Conservation (phyloP, 164 flowering plant species). For the Vitis rupestris region DNA sequence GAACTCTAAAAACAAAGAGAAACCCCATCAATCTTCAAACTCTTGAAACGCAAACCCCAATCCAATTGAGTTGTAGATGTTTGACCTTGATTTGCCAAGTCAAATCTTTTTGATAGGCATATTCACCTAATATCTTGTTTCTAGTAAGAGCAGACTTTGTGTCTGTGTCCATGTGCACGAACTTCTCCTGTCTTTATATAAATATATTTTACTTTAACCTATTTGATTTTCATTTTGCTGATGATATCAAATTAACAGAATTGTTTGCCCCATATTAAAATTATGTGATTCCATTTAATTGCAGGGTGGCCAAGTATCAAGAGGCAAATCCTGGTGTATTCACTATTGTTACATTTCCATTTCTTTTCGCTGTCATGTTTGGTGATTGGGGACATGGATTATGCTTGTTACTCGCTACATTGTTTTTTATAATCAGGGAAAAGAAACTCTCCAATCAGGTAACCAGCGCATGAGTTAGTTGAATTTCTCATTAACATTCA, state of each 20-base stretch:
- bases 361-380: constrained; percentile 98
- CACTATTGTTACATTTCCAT: constrained; percentile 88
- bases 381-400: constrained; percentile 99
- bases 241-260: background rate
- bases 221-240: background rate
- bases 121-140: no score
- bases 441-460: constrained; percentile 83
- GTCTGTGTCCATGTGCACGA: no score
- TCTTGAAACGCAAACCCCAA: no score
- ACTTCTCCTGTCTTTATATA: no score
- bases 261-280: background rate
- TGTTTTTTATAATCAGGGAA: constrained; percentile 62
- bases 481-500: background rate
- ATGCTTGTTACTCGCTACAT: constrained; percentile 76
- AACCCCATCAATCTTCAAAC: no score
- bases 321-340: constrained; percentile 93
- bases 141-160: no score
- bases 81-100: no score
- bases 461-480: constrained; percentile 6
- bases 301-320: constrained; percentile 92
- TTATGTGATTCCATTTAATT: constrained; percentile 15
- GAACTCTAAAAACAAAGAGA: no score
- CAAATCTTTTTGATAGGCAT: no score
- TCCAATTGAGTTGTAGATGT: no score
- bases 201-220: background rate